Evolutionary conservation across 257 asterid genomes (phyloP).

Genomic region (Scutellaria minor): DNA sequence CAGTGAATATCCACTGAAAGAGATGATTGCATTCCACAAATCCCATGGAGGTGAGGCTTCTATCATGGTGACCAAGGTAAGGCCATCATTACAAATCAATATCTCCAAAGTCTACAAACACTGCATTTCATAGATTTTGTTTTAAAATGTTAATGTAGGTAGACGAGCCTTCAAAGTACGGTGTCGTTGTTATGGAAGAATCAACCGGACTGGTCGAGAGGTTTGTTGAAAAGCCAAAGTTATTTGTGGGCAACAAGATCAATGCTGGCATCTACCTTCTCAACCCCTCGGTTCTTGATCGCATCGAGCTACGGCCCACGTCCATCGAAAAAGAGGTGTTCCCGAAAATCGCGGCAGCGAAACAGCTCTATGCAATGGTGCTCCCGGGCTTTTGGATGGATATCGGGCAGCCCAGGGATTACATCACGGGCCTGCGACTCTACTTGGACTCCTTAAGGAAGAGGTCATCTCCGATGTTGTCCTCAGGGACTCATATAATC

Average conservation of each 20-base stretch:
- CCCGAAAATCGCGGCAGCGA: conserved; percentile 74
- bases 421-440: conserved; percentile 77
- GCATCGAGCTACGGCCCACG: conserved; percentile 75
- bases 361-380: conserved; percentile 77
- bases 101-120: neutral
- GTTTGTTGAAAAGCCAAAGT: conserved; percentile 88
- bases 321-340: conserved; percentile 91
- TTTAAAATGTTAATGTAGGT: conserved; percentile 51
- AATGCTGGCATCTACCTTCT: conserved; percentile 88
- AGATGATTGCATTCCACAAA: conserved; percentile 79
- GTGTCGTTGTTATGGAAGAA: conserved; percentile 82
- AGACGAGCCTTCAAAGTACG: conserved; percentile 90
- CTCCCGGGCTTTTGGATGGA: conserved; percentile 96
- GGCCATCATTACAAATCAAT: neutral
- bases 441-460: conserved; percentile 74
- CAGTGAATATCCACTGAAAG: conserved; percentile 79
- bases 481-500: conserved; percentile 61
- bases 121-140: neutral
- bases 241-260: conserved; percentile 88
- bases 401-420: conserved; percentile 88
- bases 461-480: conserved; percentile 62
- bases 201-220: conserved; percentile 75
- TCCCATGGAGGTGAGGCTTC: conserved; percentile 92
- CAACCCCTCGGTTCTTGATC: conserved; percentile 80
- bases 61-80: conserved; percentile 81